These are phyloP conservation scores for Penicillium lividum DNA, from an alignment of 495 filamentous ascomycete species.

Conservation along the genomic window DNA sequence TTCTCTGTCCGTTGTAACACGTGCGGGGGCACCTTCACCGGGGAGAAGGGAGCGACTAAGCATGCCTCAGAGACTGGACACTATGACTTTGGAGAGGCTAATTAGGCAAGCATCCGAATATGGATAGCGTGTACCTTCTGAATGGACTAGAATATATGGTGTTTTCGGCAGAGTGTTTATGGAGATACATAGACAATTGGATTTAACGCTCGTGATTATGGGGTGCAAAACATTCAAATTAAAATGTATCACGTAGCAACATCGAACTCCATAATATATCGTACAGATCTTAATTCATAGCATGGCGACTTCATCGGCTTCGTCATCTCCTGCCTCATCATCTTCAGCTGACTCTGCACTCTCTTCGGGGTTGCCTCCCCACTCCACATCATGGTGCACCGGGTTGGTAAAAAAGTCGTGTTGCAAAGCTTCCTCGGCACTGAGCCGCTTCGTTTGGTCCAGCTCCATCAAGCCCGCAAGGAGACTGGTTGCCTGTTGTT, in stretches of 20 bases:
- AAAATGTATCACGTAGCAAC: constrained; percentile 12
- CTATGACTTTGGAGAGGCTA: constrained; percentile 69
- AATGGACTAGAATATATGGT: not conserved
- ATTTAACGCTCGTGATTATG: not conserved
- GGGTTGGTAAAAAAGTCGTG: constrained; percentile 66
- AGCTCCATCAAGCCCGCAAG: constrained; percentile 65
- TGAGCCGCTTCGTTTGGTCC: constrained; percentile 57
- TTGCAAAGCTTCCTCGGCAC: constrained; percentile 57
- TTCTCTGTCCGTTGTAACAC: constrained; percentile 81
- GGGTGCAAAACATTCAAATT: not conserved
- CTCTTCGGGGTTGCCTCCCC: constrained; percentile 46
- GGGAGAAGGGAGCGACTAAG: constrained; percentile 67
- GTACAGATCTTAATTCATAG: constrained; percentile 34
- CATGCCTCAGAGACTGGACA: constrained; percentile 71
- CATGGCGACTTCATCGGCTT: constrained; percentile 49
- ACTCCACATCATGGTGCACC: constrained; percentile 47
- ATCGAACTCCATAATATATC: constrained; percentile 29
- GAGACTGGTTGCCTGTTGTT: constrained; percentile 54
- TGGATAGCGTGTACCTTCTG: not conserved
- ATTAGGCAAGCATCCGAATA: constrained; percentile 18
- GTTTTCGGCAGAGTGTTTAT: not conserved
- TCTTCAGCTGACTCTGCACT: constrained; percentile 43
- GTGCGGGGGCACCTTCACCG: constrained; percentile 71
- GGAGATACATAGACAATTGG: not conserved
- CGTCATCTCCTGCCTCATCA: constrained; percentile 37